Evolutionary conservation across 2,329 filamentous ascomycete species (phyloP).

Genomic region (Fusarium graminum): DNA sequence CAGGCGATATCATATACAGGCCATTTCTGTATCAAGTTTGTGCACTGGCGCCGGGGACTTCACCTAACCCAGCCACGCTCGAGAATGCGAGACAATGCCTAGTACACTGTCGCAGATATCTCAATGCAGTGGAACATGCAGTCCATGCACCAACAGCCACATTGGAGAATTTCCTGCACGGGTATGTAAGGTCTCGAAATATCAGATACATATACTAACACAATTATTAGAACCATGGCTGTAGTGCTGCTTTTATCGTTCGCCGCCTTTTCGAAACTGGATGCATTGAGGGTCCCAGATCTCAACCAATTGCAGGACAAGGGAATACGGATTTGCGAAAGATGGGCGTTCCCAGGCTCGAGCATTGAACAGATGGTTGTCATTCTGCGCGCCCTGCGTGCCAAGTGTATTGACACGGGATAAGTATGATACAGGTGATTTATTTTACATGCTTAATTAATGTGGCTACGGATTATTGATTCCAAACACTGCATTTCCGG

Average conservation of each 20-base stretch:
- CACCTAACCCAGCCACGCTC: conserved; percentile 12
- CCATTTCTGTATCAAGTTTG: conserved; percentile 40
- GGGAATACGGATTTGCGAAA: conserved; percentile 37
- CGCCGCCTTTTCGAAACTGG: conserved; percentile 35
- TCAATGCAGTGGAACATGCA: conserved; percentile 34
- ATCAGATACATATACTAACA: not conserved
- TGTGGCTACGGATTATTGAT: not conserved
- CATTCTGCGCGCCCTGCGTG: conserved; percentile 36
- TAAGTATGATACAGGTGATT: not conserved
- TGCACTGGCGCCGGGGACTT: conserved; percentile 1
- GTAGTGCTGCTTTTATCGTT: conserved; percentile 35
- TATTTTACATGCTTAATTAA: not conserved
- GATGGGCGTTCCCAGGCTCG: conserved; percentile 39
- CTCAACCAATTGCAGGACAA: conserved; percentile 39
- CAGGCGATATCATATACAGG: conserved; percentile 37
- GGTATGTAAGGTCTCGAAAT: not conserved
- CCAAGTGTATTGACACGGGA: conserved; percentile 39
- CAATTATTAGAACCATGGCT: conserved; percentile 28
- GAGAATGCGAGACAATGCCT: conserved; percentile 41
- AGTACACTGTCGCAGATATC: conserved; percentile 32
- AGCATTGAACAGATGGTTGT: conserved; percentile 44
- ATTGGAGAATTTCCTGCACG: conserved; percentile 36
- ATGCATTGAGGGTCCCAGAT: conserved; percentile 30
- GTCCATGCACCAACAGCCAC: conserved; percentile 25
- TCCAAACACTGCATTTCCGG: not conserved